Percentiles rank a stretch among this genome's conserved stretches.
Conservation (phyloP, 768 basidiomycete species). For the Rhodosporidiobolus odoratus region DNA sequence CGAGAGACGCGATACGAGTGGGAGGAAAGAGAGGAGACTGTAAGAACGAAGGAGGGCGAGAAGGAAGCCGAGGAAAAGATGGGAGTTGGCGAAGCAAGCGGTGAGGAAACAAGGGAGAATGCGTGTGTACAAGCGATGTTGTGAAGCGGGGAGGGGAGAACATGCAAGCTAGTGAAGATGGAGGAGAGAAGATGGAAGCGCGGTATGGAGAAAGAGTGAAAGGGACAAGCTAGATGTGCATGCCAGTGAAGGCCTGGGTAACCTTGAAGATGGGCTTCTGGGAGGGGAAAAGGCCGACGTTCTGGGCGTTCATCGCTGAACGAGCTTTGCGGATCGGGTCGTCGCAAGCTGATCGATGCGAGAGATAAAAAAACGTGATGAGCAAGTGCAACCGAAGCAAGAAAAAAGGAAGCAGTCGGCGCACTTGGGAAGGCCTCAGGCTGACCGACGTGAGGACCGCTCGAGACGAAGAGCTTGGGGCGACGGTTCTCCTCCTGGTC, state of each 20-base stretch:
- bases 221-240: not conserved
- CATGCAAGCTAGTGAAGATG: not conserved
- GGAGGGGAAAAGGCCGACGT: conserved; percentile 31
- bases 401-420: not conserved
- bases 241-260: conserved; percentile 22
- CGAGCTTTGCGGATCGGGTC: conserved; percentile 37
- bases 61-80: not conserved
- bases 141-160: not conserved
- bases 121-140: not conserved
- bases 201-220: not conserved
- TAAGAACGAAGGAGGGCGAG: not conserved
- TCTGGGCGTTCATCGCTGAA: conserved; percentile 25
- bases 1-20: too few species aligned
- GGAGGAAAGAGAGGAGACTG: not conserved
- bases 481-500: conserved; percentile 76
- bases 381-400: not conserved
- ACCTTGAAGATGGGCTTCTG: conserved; percentile 34
- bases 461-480: conserved; percentile 69
- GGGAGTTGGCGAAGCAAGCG: not conserved
- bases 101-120: not conserved
- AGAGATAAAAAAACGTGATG: not conserved
- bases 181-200: not conserved
- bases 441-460: conserved; percentile 65
- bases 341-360: conserved; percentile 22
- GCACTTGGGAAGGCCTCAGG: conserved; percentile 52